These are phyloP conservation scores for Canavalia ensiformis DNA, from an alignment of 306 rosid genomes.

Conservation along the genomic window DNA sequence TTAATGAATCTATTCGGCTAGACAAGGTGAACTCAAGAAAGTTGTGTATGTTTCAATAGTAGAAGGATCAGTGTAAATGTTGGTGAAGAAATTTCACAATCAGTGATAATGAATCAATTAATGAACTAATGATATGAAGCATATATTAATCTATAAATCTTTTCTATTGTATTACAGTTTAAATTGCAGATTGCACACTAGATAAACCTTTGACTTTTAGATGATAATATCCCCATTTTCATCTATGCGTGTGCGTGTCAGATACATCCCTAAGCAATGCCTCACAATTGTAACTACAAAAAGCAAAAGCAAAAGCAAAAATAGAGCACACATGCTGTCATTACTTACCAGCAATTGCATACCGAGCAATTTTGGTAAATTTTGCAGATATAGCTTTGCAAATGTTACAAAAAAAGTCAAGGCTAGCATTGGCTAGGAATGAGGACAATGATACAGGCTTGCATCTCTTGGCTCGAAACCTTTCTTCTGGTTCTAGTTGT, in stretches of 20 bases:
- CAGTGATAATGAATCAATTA: neutral
- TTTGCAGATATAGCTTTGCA: constrained; percentile 48
- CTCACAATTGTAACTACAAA: neutral
- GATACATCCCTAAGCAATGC: neutral
- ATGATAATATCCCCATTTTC: neutral
- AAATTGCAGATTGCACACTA: neutral
- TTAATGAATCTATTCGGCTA: neutral
- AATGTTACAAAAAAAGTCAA: constrained; percentile 7
- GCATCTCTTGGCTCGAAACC: constrained; percentile 54
- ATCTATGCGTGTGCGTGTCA: neutral
- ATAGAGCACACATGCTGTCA: neutral
- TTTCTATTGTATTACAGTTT: neutral
- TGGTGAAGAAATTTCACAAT: neutral
- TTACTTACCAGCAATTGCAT: constrained; percentile 4
- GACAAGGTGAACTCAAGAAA: too few relatives aligned
- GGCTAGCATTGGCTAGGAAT: constrained; percentile 29
- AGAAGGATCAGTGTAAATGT: neutral
- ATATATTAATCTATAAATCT: neutral
- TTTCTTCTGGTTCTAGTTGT: neutral
- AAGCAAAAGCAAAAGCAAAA: neutral
- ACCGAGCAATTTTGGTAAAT: neutral
- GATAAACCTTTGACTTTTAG: neutral
- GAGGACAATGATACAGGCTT: constrained; percentile 40
- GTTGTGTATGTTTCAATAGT: too few relatives aligned
- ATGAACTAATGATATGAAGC: neutral